Percentiles rank a stretch among this genome's conserved stretches.
Conservation (phyloP, 2,329 filamentous ascomycete genomes). For the Aciculosporium take region DNA sequence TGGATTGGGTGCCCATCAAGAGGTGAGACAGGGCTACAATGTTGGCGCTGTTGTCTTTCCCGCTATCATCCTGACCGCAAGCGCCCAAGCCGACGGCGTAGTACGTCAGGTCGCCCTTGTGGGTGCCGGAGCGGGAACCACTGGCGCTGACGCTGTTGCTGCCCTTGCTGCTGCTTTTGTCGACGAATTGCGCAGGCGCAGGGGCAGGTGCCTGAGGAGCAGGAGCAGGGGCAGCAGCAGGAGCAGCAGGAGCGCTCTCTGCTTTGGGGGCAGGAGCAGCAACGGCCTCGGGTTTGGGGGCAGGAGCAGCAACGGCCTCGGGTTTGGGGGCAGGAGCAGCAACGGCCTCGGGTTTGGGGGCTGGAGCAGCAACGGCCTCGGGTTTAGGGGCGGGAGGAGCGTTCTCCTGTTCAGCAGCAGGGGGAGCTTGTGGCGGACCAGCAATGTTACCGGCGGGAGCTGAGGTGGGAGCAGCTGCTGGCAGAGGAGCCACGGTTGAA, state of each 20-base stretch:
- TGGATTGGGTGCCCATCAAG: slow-evolving; percentile 50
- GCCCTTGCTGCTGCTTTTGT: slow-evolving; percentile 5
- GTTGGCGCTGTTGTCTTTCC: slow-evolving; percentile 36
- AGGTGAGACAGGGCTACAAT: slow-evolving; percentile 54
- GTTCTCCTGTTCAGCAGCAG: too few relatives aligned
- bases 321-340: slow-evolving; percentile 13
- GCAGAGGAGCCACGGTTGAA: slow-evolving; percentile 7
- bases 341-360: slow-evolving; percentile 11
- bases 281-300: too few relatives aligned
- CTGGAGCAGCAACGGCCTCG: slow-evolving; percentile 12
- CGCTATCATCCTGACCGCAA: slow-evolving; percentile 50
- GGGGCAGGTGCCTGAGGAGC: slow-evolving; percentile 6
- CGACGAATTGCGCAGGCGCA: slow-evolving; percentile 4
- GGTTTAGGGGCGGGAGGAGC: slow-evolving; percentile 12
- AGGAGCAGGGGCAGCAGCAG: slow-evolving; percentile 9
- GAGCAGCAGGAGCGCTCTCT: not conserved
- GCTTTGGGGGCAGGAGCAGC: slow-evolving; percentile 9
- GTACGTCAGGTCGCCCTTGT: slow-evolving; percentile 57
- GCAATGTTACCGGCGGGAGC: too few relatives aligned
- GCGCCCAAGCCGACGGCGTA: slow-evolving; percentile 55
- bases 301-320: slow-evolving; percentile 12
- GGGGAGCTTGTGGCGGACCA: too few relatives aligned
- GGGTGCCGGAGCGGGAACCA: slow-evolving; percentile 13
- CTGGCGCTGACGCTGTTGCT: slow-evolving; percentile 8
- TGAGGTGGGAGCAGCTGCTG: too few relatives aligned